phyloP scores from a whole-genome alignment of 1,284 basidiomycete genomes.

The Inonotus hispidus region DNA sequence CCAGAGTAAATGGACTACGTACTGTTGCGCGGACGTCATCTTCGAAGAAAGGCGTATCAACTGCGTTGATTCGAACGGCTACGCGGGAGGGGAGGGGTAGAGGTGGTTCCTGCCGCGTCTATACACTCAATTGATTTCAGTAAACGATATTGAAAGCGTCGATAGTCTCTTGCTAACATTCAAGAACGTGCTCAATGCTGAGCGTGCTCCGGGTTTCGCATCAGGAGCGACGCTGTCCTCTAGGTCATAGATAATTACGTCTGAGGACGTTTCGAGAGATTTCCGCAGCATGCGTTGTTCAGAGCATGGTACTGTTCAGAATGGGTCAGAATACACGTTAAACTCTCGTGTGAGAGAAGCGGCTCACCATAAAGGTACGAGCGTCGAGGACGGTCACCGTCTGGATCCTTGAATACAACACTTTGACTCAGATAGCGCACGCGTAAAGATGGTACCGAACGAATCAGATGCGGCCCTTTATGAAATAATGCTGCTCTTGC shows the following conservation, averaged over 20 bases:
- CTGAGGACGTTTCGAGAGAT: conserved; percentile 57
- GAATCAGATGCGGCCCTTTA: not conserved
- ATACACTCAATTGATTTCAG: conserved; percentile 23
- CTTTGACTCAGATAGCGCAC: not conserved
- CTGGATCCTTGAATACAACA: not conserved
- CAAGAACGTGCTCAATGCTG: conserved; percentile 54
- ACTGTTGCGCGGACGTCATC: conserved; percentile 69
- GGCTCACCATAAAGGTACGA: conserved; percentile 58
- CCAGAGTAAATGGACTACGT: conserved; percentile 22
- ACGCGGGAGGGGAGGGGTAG: conserved; percentile 46
- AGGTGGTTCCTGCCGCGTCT: conserved; percentile 24
- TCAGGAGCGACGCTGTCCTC: conserved; percentile 77
- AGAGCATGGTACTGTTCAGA: conserved; percentile 61
- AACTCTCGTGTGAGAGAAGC: not conserved
- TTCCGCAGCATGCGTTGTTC: conserved; percentile 79
- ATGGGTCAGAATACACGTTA: not conserved
- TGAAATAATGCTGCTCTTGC: not conserved
- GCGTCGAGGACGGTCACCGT: conserved; percentile 30
- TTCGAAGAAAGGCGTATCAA: conserved; percentile 65
- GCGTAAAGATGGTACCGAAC: not conserved
- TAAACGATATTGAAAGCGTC: not conserved
- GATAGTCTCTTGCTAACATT: conserved; percentile 34
- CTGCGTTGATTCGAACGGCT: conserved; percentile 73
- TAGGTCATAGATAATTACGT: conserved; percentile 80
- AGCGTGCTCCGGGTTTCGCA: conserved; percentile 56